A percentile compares a stretch with the other conserved stretches of the same genome.
Evolutionary conservation across 352 stramenopile genomes (phyloP).

Genomic region (Elongisporangium undulatum): DNA sequence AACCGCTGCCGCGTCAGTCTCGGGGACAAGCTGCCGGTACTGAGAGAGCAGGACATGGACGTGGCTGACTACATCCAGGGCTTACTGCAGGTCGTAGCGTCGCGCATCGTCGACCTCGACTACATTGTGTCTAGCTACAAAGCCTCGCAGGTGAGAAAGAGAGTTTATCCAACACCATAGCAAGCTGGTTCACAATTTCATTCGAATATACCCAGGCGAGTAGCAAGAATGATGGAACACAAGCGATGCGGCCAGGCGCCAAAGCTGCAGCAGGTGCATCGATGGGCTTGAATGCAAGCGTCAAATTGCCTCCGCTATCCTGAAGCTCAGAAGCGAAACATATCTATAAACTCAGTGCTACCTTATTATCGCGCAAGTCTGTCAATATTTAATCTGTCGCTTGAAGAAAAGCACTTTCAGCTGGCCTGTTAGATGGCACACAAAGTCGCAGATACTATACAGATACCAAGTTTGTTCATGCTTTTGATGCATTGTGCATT

Average conservation of each 20-base stretch:
- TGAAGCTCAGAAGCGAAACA: neutral
- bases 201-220: neutral
- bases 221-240: neutral
- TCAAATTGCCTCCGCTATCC: neutral
- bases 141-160: slow-evolving; percentile 35
- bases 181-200: neutral
- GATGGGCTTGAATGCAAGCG: neutral
- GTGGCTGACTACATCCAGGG: slow-evolving; percentile 70
- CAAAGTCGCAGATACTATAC: too few species aligned
- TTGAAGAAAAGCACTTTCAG: too few species aligned
- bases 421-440: too few species aligned
- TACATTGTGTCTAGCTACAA: slow-evolving; percentile 76
- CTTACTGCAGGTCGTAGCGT: slow-evolving; percentile 71
- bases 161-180: neutral
- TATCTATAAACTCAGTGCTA: neutral
- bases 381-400: too few species aligned
- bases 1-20: slow-evolving; percentile 74
- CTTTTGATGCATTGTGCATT: too few species aligned
- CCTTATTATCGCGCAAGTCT: too few species aligned
- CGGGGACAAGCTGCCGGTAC: slow-evolving; percentile 64
- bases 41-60: slow-evolving; percentile 74
- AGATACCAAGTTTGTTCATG: too few species aligned
- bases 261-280: neutral
- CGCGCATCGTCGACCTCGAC: slow-evolving; percentile 83
- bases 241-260: neutral